Evolutionary conservation across 1,284 basidiomycete species (phyloP), one percentile per base, ranked within the genome.

Genomic region (Ustilago tritici): DNA sequence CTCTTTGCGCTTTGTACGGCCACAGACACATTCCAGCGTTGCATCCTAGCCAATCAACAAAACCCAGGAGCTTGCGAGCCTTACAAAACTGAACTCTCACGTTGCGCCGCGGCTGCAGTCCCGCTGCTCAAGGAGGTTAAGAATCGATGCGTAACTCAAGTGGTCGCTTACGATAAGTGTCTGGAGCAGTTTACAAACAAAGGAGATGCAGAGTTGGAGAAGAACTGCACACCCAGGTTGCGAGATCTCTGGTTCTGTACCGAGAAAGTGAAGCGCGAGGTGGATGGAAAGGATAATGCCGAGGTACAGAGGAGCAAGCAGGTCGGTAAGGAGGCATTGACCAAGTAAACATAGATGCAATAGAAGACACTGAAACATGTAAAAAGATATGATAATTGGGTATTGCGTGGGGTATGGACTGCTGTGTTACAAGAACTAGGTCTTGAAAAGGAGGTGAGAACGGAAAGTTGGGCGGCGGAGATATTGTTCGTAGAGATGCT

Each of bases 81-180:
- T 17, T 62, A 78, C 61, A 82, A 84, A 50, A 54, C 57, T 35
- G 73, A 64, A 23, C 78, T 85, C 15, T 77, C 80, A 1, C 59
- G 76, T 9, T 85, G 84, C 50, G 84, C 84, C 5, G 79, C 82
- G 14, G 53, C 73, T 7, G 81, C 82, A 5, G 82, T 83, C 4
- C 84, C 84, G 1, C 54, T 82, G 15, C 71, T 85, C 41, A 72
- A 80, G 59, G 74, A 80, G 38, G 74, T 85, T 60, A 84, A 84
- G 56, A 67, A 76, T 32, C 76, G 73, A 40, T 85, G 84, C 56
- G 76, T 59, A 8, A 52, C 66, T 0, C 74, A 79, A 40, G 76
- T 85, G 38, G 65, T 71, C 15, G 82, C 79, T 4, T 85, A 85
- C 71, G 84, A 85, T 60, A 58, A 55, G 31, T 85, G 84, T 58